Evolutionary conservation across 2,329 filamentous ascomycete species (phyloP).

Genomic region (Claviceps spartinae): DNA sequence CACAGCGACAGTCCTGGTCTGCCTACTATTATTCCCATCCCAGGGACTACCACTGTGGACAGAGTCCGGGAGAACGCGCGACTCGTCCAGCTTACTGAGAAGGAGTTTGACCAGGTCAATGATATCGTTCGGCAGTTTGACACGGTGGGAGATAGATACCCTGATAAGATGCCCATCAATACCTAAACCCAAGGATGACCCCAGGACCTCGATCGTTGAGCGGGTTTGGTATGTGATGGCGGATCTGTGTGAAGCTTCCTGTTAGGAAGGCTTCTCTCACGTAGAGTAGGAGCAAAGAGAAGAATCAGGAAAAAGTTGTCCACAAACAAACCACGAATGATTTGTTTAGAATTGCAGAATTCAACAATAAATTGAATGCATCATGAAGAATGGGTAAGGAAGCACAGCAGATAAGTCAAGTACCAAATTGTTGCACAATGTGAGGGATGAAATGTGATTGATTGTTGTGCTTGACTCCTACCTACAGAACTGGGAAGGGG

Average conservation of each 20-base stretch:
- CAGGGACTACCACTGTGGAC: constrained; percentile 43
- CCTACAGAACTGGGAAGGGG: too few species aligned
- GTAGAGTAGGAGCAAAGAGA: not conserved
- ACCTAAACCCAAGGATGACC: not conserved
- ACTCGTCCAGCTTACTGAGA: constrained; percentile 31
- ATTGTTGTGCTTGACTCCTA: too few species aligned
- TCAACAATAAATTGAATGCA: constrained; percentile 25
- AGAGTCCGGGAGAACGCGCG: constrained; percentile 49
- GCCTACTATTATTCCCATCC: constrained; percentile 50
- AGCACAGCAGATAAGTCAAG: not conserved
- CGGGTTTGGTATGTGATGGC: too few species aligned
- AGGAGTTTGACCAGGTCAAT: constrained; percentile 37
- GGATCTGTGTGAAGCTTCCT: not conserved
- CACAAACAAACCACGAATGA: constrained; percentile 15
- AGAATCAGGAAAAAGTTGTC: constrained; percentile 15
- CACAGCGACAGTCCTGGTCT: constrained; percentile 37
- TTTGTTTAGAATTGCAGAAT: constrained; percentile 37
- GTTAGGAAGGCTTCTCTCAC: not conserved
- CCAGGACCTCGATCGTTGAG: not conserved
- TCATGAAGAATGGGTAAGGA: constrained; percentile 12
- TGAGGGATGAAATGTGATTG: too few species aligned
- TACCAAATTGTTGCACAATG: too few species aligned
- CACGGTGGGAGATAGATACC: constrained; percentile 36
- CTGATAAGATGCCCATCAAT: constrained; percentile 11
- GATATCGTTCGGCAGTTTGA: constrained; percentile 33